Conservation (phyloP, 2,329 filamentous ascomycete species). For the Arthrobotrys sinensis region DNA sequence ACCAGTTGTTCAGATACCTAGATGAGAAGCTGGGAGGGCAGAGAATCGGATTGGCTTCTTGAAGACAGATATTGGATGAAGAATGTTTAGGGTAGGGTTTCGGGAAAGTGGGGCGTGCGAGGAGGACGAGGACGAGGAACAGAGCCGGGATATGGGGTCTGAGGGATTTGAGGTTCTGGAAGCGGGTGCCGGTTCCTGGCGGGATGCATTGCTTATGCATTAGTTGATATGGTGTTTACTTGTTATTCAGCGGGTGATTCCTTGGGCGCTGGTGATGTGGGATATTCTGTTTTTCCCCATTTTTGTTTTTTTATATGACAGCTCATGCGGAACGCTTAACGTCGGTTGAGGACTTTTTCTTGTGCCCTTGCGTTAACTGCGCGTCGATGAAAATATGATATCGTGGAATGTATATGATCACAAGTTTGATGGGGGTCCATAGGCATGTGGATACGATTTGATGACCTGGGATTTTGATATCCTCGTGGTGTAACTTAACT, state of each 20-base stretch:
- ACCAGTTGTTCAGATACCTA: conserved; percentile 52
- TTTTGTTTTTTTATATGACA: conserved; percentile 27
- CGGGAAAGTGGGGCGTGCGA: conserved; percentile 14
- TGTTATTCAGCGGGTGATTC: conserved; percentile 10
- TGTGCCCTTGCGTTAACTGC: conserved; percentile 31
- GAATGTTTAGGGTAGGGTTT: conserved; percentile 11
- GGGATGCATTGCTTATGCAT: conserved; percentile 22
- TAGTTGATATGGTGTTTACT: conserved; percentile 35
- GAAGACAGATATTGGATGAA: conserved; percentile 36
- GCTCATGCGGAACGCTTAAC: conserved; percentile 42
- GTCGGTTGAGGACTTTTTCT: conserved; percentile 36
- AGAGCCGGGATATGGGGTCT: conserved; percentile 39
- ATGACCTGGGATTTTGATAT: conserved; percentile 28
- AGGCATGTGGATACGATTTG: not conserved
- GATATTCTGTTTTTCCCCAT: conserved; percentile 8
- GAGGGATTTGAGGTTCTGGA: conserved; percentile 50
- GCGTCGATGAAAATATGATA: conserved; percentile 20
- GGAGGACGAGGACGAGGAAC: not conserved
- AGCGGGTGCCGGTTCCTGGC: conserved; percentile 31
- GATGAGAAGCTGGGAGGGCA: conserved; percentile 47
- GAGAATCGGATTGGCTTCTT: conserved; percentile 22
- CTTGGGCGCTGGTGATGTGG: not conserved
- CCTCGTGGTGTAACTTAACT: conserved; percentile 10
- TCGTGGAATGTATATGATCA: conserved; percentile 13
- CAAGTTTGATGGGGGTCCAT: not conserved